Base-by-base conservation (phyloP, 2,329 filamentous ascomycete genomes). In the Pleomassaria siparia region DNA sequence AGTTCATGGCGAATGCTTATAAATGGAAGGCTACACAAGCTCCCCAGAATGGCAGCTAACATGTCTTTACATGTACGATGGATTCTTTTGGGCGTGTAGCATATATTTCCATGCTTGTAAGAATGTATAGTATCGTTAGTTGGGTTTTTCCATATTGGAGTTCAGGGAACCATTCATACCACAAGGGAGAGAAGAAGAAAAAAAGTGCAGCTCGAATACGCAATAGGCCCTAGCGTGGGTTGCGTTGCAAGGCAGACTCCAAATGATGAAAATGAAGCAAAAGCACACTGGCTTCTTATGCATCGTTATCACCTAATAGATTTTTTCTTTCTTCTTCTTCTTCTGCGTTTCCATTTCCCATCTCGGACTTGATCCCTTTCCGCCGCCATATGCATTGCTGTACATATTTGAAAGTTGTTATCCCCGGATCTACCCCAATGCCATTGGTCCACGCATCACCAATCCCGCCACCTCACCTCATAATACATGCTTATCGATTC, bases 1-100 rank as follows among this genome's bases (percentile, higher is more conserved):
- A 88, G 68, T 78, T 97, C 69, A 76, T 96, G 74, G 86, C 89
- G 53, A 87, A 87, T 81, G 91, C 92, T 47, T 86, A 91, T 70
- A 84, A 85, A 58, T 97, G 92, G 90, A 96, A 95, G 78, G 81
- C 87, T 68, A 76, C 73, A 50, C 73, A 81, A 60, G 11, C 32
- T 18, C 15, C 35, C 3, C 35, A 37, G 35, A 46, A 50, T 42
- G 40, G 41, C n/a, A 36, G 40, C 24, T 32, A 30, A 16, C 4
- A 21, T 15, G 3, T 9, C 24, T 11, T 35, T 35, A 7, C 15
- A 10, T 22, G n/a, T 37, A 24, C 20, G 13, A 12, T 37, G 8
- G 6, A n/a, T 5, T 13, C 13, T 7, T n/a, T 9, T n/a, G 4
- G 29, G 29, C 12, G 29, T 30, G 12, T 6, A 13, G 6, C 29